Conservation (phyloP, 306 rosid genomes). For the Acacia melanoxylon region DNA sequence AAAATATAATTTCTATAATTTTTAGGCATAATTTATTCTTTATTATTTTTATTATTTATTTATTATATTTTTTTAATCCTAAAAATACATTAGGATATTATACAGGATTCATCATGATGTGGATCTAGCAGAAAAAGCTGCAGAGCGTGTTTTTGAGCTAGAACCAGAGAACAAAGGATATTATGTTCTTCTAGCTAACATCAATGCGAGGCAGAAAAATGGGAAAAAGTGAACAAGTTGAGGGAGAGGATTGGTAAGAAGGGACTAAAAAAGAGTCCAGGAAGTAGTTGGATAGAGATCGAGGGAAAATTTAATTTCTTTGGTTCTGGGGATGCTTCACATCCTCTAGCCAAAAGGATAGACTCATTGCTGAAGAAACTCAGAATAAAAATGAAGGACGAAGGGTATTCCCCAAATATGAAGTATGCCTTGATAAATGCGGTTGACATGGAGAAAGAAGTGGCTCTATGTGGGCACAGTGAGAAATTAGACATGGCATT, state of each 20-base stretch:
- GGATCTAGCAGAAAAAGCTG: conserved; percentile 71
- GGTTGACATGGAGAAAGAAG: conserved; percentile 63
- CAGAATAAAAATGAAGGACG: conserved; percentile 60
- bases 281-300: conserved; percentile 71
- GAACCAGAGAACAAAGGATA: conserved; percentile 78
- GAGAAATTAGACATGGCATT: conserved; percentile 74
- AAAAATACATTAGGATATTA: too few species aligned
- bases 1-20: too few species aligned
- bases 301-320: conserved; percentile 52
- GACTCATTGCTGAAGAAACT: conserved; percentile 46
- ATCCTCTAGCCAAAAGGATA: conserved; percentile 57
- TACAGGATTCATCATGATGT: conserved; percentile 69
- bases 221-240: conserved; percentile 64
- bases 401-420: conserved; percentile 55
- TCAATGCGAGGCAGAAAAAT: conserved; percentile 76
- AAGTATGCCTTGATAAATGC: conserved; percentile 62
- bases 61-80: too few species aligned
- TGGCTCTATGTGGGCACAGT: conserved; percentile 72
- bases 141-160: conserved; percentile 63
- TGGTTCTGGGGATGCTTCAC: conserved; percentile 58
- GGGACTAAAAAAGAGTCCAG: conserved; percentile 59
- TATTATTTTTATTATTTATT: too few species aligned
- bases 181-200: conserved; percentile 64
- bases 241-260: conserved; percentile 50
- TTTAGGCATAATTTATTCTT: too few species aligned